Evolutionary conservation across 140 eudicot genomes (phyloP), one percentile per base, ranked within the genome.

Genomic region (Stevia rebaudiana): DNA sequence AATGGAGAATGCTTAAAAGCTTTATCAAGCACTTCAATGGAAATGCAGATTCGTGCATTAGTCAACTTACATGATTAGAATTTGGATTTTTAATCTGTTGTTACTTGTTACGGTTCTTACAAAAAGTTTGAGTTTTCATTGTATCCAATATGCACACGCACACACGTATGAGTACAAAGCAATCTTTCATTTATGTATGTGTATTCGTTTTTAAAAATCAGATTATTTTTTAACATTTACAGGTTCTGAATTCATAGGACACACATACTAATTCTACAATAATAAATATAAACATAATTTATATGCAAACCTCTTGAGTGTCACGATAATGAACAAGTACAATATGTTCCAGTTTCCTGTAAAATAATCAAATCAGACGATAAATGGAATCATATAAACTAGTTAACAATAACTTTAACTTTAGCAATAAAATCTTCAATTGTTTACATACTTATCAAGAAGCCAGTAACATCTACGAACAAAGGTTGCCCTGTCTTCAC

Each of bases 381-480:
- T 16, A 40, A 37, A 10, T 3, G 22, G 21, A 18, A 69, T 69
- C 24, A 35, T 24, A 43, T 16, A 16, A 6, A 30, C 18, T 25
- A 37, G 39, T 56, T 44, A 7, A 41, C 71, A 49, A 67, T 55
- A 43, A 10, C 43, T 16, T 4, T 28, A 40, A 63, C 5, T 2
- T 70, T 40, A 55, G 25, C n/a, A 15, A 49, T 61, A 6, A 63
- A 41, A 56, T 67, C 61, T 58, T 43, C 10, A 28, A 36, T 21
- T 15, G 63, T 63, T 63, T 69, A 43, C 96, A 70, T 87, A 92
- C 98, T 87, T 92, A 71, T 92, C 98, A 68, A 92, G 98, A 52
- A 92, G 86, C 98, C 98, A 92, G 61, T 92, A 92, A 78, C 98
- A 92, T 82, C 96, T 85, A 62, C 98, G 95, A 78, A 92, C 98